Percentiles rank a stretch among this genome's conserved stretches.
Conservation (phyloP, 345 rosid genomes). For the Ceriops decandra region DNA sequence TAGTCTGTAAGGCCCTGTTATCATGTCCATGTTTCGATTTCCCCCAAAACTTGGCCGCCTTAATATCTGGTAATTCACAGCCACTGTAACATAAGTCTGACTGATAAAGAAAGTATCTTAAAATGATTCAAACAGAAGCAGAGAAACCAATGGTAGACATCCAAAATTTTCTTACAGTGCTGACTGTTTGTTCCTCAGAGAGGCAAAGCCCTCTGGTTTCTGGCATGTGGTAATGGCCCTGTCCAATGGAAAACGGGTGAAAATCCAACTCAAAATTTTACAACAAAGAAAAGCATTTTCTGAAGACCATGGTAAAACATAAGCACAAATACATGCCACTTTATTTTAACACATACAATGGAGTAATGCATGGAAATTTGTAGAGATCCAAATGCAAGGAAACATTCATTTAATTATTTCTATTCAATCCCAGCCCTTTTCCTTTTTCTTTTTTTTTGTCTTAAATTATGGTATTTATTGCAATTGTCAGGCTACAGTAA, state of each 20-base stretch:
- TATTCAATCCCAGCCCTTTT: no score
- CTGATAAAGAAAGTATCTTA: not conserved
- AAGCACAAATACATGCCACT: not conserved
- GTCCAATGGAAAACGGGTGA: conserved; percentile 14
- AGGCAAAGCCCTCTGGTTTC: conserved; percentile 99
- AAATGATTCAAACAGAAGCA: not conserved
- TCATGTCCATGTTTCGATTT: conserved; percentile 51
- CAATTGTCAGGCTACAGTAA: not conserved
- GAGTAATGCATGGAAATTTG: not conserved
- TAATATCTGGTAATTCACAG: conserved; percentile 48
- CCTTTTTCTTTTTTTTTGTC: not conserved
- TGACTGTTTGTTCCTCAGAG: conserved; percentile 90
- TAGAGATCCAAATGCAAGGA: not conserved
- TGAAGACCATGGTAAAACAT: not conserved
- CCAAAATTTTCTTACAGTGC: conserved; percentile 47
- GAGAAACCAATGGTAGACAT: conserved; percentile 10
- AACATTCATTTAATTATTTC: not conserved
- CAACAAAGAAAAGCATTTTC: not conserved
- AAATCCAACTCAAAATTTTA: conserved; percentile 5
- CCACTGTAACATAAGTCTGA: conserved; percentile 8
- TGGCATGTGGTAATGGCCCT: conserved; percentile 99
- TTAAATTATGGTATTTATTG: not conserved
- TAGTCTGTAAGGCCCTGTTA: conserved; percentile 80
- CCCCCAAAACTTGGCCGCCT: conserved; percentile 77
- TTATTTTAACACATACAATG: not conserved